Conservation (phyloP, 495 filamentous ascomycete genomes). For the Amphirosellinia nigrospora region DNA sequence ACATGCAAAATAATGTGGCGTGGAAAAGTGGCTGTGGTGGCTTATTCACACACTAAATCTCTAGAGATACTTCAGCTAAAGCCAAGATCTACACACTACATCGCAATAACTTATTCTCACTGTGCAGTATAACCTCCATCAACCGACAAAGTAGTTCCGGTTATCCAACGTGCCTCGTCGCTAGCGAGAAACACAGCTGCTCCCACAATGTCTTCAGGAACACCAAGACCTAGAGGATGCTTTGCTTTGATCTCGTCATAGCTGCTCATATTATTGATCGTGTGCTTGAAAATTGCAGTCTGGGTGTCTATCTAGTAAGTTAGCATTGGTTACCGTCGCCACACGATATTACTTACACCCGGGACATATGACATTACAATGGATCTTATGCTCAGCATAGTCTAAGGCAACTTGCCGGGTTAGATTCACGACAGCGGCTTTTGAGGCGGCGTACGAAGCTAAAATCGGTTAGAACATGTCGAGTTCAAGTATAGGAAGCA, state of each 20-base stretch:
- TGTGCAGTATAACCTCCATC: slow-evolving; percentile 59
- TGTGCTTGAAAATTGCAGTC: neutral
- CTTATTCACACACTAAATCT: too few relatives aligned
- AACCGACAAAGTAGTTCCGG: slow-evolving; percentile 53
- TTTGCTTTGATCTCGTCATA: neutral
- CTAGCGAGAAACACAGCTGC: slow-evolving; percentile 59
- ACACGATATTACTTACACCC: slow-evolving; percentile 52
- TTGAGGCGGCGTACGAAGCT: slow-evolving; percentile 58
- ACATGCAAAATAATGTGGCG: neutral
- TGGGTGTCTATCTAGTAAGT: neutral
- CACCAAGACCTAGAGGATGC: slow-evolving; percentile 52
- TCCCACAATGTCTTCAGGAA: slow-evolving; percentile 54
- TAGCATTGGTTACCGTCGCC: slow-evolving; percentile 10
- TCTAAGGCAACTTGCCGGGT: slow-evolving; percentile 59
- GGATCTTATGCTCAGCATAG: slow-evolving; percentile 57
- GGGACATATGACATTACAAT: slow-evolving; percentile 62
- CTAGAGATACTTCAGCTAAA: too few relatives aligned
- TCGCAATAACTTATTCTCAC: slow-evolving; percentile 28
- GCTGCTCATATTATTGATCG: slow-evolving; percentile 26
- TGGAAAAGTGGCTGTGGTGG: too few relatives aligned
- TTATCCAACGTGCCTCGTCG: slow-evolving; percentile 55
- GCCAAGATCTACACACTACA: too few relatives aligned
- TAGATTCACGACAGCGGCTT: slow-evolving; percentile 57
- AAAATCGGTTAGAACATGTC: neutral
- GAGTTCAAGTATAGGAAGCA: neutral